Base-by-base conservation (phyloP, 116 monocot species). In the Cymodocea nodosa region DNA sequence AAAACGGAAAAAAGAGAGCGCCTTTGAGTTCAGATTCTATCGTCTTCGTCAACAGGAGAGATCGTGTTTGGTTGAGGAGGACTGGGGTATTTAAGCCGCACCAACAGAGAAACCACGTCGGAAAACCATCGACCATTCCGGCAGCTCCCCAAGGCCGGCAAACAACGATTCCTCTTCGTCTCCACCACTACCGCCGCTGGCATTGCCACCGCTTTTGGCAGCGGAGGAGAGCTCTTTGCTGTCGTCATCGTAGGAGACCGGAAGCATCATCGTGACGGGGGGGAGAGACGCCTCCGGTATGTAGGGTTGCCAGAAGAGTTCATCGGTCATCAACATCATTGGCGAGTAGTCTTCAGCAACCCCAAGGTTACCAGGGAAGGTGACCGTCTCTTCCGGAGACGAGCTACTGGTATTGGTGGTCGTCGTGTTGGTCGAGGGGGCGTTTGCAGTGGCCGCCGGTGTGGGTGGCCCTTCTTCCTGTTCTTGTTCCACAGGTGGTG, bases 61-160 rank as follows among this genome's bases (percentile, higher is more conserved):
- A 6, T 37, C 37, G 6, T 4, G 37, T 37, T 2, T 4, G 6
- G 37, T 4, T 37, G 4, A 37, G 6, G 22, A 60, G 16, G 3
- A 15, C 16, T 37, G 36, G 18, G 36, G 15, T 14, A 18, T 0
- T 65, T 23, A 52, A 53, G 53, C 51, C 19, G 53, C 53, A 54
- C 71, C 62, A 48, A 59, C 71, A n/a, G 60, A 39, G n/a, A 62
- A 62, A 36, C 69, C 62, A 37, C 71, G 71, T 18, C 74, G 73
- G 63, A 81, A 70, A 54, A 81, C 81, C 54, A 68, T 57, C 39
- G 81, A 70, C 63, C 64, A 81, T 67, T 77, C 81, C 63, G 81
- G 81, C 51, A 81, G 37, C 77, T 81, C 81, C 22, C 70, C 81
- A 8, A 81, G 63, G 19, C 77, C 81, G 0, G 73, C 81, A 60